Evolutionary conservation across 2,329 filamentous ascomycete species (phyloP).

Genomic region (Colletotrichum camelliae): DNA sequence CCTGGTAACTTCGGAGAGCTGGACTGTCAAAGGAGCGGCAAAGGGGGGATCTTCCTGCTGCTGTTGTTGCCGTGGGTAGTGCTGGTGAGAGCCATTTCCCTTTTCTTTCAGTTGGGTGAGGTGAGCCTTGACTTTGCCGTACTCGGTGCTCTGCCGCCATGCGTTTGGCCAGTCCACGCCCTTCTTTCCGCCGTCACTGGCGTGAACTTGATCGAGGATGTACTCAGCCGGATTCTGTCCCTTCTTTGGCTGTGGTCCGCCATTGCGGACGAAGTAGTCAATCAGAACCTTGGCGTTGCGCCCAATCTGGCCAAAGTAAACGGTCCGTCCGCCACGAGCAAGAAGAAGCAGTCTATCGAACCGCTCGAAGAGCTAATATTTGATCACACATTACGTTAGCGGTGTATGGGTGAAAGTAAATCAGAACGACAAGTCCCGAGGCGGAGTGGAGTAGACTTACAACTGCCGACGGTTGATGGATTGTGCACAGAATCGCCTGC

Average conservation of each 20-base stretch:
- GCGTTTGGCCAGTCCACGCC: conserved; percentile 45
- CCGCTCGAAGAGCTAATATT: conserved; percentile 45
- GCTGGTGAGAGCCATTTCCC: not conserved
- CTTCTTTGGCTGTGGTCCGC: conserved; percentile 55
- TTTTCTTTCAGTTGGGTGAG: conserved; percentile 28
- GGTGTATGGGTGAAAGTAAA: not conserved
- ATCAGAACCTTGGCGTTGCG: conserved; percentile 52
- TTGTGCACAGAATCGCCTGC: conserved; percentile 57
- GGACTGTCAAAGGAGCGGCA: conserved; percentile 67
- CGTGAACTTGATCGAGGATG: conserved; percentile 58
- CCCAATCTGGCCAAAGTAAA: conserved; percentile 66
- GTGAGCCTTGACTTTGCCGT: conserved; percentile 33
- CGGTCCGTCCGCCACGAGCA: conserved; percentile 56
- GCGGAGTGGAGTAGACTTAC: not conserved
- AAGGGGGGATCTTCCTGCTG: conserved; percentile 49
- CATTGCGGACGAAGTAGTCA: conserved; percentile 67
- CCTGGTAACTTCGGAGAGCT: conserved; percentile 63
- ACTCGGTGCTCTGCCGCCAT: conserved; percentile 41
- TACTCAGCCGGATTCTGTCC: conserved; percentile 72
- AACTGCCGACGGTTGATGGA: conserved; percentile 54
- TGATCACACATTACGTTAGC: not conserved
- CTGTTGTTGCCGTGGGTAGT: conserved; percentile 33
- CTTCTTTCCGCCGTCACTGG: conserved; percentile 48
- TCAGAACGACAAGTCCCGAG: accelerated
- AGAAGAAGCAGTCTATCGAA: conserved; percentile 65